Evolutionary conservation across 352 stramenopile genomes (phyloP), one percentile per base, ranked within the genome.

Genomic region (Phytophthora tentaculata): DNA sequence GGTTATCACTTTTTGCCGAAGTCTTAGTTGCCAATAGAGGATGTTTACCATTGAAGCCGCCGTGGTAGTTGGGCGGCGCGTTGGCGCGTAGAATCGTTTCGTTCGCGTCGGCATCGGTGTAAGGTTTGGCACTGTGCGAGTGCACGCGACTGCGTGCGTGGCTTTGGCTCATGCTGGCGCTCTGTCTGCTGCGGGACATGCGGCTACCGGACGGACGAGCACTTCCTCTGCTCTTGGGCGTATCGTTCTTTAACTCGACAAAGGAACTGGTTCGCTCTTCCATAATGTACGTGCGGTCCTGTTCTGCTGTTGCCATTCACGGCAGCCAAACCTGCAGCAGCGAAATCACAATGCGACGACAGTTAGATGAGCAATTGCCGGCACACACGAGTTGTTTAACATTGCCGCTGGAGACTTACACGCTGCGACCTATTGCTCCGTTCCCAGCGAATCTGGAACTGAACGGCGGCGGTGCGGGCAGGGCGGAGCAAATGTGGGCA

Each of bases 21-120:
- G 17, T 19, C 35, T 6, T n/a, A 26, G 13, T 32, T 26, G n/a
- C 45, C 10, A 52, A 32, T 35, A 28, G 13, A 35, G 6, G 8
- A 16, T 51, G 4, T 54, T 54, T 58, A 81, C 76, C 76, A 24
- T 91, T 71, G 51, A 90, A 87, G 32, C 80, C 79, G 35, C 79
- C 80, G 20, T 61, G 80, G 64, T 93, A 90, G 45, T 86, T 85
- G 22, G 83, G 85, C 19, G 83, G 80, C 35, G 80, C 76, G 58
- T 93, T 93, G 6, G 85, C 85, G 13, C 66, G 68, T 20, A 93
- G 67, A 58, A 93, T 91, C 23, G 80, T 79, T 45, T 87, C 78
- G 56, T 91, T 89, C 20, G 85, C 84, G 56, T 93, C 84, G 29
- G 54, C 57, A 45, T 88, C 79, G 1, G 66, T 84, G 76, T 90